A percentile compares a stretch with the other conserved stretches of the same genome.
These are phyloP conservation scores for Penicillium paradoxum DNA, from an alignment of 495 filamentous ascomycete species.

Conservation along the genomic window DNA sequence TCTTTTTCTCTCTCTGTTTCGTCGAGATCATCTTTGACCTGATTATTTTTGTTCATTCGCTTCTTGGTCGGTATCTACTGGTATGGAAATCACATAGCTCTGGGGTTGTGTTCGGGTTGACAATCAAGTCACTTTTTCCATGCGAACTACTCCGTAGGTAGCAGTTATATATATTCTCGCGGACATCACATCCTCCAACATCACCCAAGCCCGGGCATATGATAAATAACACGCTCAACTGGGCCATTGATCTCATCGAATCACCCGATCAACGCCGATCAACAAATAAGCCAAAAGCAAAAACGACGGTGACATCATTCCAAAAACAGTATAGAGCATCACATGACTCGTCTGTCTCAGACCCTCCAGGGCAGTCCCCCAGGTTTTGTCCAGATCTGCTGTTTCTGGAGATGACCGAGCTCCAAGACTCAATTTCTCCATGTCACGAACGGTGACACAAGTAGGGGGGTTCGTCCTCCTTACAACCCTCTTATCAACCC, in stretches of 20 bases:
- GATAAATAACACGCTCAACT: no score
- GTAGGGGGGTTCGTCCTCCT: constrained; percentile 9
- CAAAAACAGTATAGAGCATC: constrained; percentile 15
- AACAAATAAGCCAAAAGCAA: neutral
- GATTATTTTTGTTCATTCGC: no score
- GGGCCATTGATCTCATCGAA: neutral
- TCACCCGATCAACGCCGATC: neutral
- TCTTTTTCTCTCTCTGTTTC: neutral
- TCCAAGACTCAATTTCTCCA: neutral
- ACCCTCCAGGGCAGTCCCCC: neutral
- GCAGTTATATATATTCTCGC: no score
- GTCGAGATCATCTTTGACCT: no score
- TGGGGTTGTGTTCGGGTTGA: no score
- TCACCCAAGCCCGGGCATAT: no score
- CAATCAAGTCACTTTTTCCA: no score
- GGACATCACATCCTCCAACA: no score
- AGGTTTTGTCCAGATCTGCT: neutral
- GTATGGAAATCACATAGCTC: no score
- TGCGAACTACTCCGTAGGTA: no score
- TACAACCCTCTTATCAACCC: constrained; percentile 41
- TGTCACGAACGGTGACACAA: constrained; percentile 10
- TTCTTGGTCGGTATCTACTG: no score
- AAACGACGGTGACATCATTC: constrained; percentile 14
- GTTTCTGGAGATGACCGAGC: neutral
- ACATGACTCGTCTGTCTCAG: neutral